Evolutionary conservation across 2,329 filamentous ascomycete species (phyloP).

Genomic region (Blastomyces parvus): DNA sequence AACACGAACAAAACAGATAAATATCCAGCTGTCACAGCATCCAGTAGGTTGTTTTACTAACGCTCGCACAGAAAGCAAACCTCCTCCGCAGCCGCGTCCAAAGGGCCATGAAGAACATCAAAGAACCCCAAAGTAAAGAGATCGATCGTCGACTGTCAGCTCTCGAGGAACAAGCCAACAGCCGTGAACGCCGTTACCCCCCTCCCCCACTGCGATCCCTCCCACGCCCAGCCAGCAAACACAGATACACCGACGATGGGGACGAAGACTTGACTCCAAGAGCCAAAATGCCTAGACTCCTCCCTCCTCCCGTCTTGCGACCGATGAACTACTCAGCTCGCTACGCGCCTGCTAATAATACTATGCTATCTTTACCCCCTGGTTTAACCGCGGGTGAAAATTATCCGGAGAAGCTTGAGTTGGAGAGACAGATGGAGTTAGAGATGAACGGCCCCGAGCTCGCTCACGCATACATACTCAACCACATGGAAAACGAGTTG

Average conservation of each 20-base stretch:
- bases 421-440: constrained; percentile 4
- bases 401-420: constrained; percentile 16
- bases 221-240: background rate
- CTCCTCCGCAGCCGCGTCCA: constrained; percentile 32
- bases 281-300: constrained; percentile 17
- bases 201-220: background rate
- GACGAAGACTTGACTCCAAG: constrained; percentile 9
- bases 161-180: constrained; percentile 33
- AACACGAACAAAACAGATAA: background rate
- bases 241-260: background rate
- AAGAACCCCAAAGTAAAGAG: constrained; percentile 22
- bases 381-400: constrained; percentile 13
- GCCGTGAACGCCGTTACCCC: constrained; percentile 24
- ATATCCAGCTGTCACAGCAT: background rate
- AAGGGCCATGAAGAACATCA: constrained; percentile 33
- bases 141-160: constrained; percentile 34
- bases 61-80: constrained; percentile 30
- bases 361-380: constrained; percentile 17
- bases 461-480: background rate
- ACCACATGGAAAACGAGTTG: background rate
- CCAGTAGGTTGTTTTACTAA: background rate
- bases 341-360: constrained; percentile 7
- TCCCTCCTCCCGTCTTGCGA: constrained; percentile 14
- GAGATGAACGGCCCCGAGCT: background rate
- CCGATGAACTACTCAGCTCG: constrained; percentile 10